phyloP scores from a whole-genome alignment of 1,284 basidiomycete species.

The Cutaneotrichosporon dermatis region DNA sequence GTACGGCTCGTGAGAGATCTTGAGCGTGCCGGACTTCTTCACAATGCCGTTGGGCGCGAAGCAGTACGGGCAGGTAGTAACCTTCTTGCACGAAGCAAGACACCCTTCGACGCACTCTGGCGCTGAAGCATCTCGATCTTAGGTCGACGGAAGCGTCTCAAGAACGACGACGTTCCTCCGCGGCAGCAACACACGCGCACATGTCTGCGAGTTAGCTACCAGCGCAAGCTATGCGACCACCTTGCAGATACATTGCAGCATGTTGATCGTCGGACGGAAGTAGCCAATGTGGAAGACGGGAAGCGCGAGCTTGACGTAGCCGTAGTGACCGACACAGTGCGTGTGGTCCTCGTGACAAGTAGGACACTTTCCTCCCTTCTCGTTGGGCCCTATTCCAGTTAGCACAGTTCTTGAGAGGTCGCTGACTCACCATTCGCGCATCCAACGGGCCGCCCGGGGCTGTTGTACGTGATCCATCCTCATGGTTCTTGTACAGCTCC shows the following conservation, averaged over 20 bases:
- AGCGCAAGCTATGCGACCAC: slow-evolving; percentile 47
- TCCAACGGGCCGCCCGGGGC: slow-evolving; percentile 90
- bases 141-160: slow-evolving; percentile 83
- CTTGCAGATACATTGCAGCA: slow-evolving; percentile 96
- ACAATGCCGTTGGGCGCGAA: slow-evolving; percentile 90
- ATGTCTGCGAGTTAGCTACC: slow-evolving; percentile 59
- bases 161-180: slow-evolving; percentile 75
- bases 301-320: slow-evolving; percentile 91
- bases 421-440: slow-evolving; percentile 63
- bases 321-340: slow-evolving; percentile 97
- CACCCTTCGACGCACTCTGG: slow-evolving; percentile 78
- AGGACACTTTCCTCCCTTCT: slow-evolving; percentile 87
- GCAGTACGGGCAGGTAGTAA: slow-evolving; percentile 89
- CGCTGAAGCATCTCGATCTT: slow-evolving; percentile 92
- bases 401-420: background rate
- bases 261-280: slow-evolving; percentile 90
- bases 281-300: slow-evolving; percentile 98
- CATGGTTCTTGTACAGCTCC: slow-evolving; percentile 69
- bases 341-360: slow-evolving; percentile 90
- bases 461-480: slow-evolving; percentile 56
- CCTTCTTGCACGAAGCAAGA: slow-evolving; percentile 86
- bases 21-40: slow-evolving; percentile 91
- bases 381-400: slow-evolving; percentile 77
- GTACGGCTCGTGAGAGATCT: slow-evolving; percentile 97
- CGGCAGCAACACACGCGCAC: slow-evolving; percentile 87